phyloP scores from a whole-genome alignment of 2,329 filamentous ascomycete genomes.

The Dactylellina leptospora region DNA sequence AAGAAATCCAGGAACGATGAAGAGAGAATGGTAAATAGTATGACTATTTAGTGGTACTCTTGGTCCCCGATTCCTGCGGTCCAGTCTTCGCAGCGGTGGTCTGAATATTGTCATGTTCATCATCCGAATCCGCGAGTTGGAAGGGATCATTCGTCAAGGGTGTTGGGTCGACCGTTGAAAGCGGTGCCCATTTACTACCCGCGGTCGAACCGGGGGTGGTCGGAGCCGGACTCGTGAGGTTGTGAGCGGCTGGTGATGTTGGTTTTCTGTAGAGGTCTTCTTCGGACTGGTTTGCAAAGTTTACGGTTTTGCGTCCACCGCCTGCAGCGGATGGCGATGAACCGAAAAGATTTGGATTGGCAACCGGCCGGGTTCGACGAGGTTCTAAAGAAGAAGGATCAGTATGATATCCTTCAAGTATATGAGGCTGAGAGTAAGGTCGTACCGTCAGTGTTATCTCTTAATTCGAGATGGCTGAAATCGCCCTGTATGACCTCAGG shows the following conservation, averaged over 20 bases:
- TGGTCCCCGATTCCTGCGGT: constrained; percentile 53
- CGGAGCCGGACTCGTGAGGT: constrained; percentile 44
- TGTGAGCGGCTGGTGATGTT: constrained; percentile 61
- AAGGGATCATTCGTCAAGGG: constrained; percentile 97
- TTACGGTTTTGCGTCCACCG: constrained; percentile 64
- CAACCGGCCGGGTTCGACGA: constrained; percentile 71
- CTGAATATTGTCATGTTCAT: constrained; percentile 79
- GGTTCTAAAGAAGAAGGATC: constrained; percentile 61
- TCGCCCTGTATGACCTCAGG: constrained; percentile 89
- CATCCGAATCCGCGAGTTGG: constrained; percentile 92
- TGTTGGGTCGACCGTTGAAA: constrained; percentile 83
- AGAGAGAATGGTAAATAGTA: not conserved
- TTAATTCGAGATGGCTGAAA: constrained; percentile 74
- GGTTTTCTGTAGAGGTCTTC: constrained; percentile 64
- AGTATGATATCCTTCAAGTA: no score
- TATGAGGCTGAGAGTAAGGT: no score
- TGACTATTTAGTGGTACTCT: constrained; percentile 22
- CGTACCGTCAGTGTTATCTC: constrained; percentile 66
- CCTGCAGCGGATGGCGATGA: constrained; percentile 67
- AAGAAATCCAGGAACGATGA: not conserved
- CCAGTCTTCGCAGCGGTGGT: constrained; percentile 60
- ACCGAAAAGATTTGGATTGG: constrained; percentile 84
- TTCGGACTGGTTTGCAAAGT: constrained; percentile 64
- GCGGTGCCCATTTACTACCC: constrained; percentile 93
- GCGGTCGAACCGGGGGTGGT: constrained; percentile 57